Base-by-base conservation (phyloP, 805 yeast species). In the Wickerhamomyces ciferrii region DNA sequence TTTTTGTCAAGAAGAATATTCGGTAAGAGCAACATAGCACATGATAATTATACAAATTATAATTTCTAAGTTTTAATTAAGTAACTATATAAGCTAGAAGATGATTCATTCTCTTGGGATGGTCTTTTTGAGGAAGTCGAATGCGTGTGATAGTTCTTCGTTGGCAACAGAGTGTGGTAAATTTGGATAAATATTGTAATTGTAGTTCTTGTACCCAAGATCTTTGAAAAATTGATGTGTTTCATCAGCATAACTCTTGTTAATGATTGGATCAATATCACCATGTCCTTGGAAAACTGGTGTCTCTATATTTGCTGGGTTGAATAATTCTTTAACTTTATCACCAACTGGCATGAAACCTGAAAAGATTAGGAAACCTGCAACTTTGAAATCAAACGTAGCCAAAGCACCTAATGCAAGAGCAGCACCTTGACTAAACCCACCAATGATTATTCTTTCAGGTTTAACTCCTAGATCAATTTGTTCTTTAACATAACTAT, bases 381-480 rank as follows among this genome's bases (percentile, higher is more conserved):
- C 98, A 19, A 91, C 69, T 58, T 84, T 85, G 46, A 68, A 60
- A 18, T 81, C 81, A 29, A 74, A 62, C 11, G 75, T 63, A 0
- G 83, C 70, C 20, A 79, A 71, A 15, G 84, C 60, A 3, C 87
- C 88, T 48, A 87, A 68, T 1, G 94, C 68, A 11, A 92, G 50
- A 2, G 96, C 90, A 42, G 89, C 95, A 46, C 99, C 99, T 67
- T 94, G 99, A 5, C 95, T 84, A 62, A 94, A 94, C 0, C 99
- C 99, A 32, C 98, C 98, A 47, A 94, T 70, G n/a, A 94, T 70
- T 41, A 94, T 85, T 44, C 85, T 78, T 17, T 79, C 79, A 0
- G 84, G 70, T 4, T 78, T 72, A 32, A 86, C 75, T 10, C 84
- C 79, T 7, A 56, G 54, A 9, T 75, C 76, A 15, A 76, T 68